Base-by-base conservation (phyloP, 139 green algal species). In the Chlorella sorokiniana region DNA sequence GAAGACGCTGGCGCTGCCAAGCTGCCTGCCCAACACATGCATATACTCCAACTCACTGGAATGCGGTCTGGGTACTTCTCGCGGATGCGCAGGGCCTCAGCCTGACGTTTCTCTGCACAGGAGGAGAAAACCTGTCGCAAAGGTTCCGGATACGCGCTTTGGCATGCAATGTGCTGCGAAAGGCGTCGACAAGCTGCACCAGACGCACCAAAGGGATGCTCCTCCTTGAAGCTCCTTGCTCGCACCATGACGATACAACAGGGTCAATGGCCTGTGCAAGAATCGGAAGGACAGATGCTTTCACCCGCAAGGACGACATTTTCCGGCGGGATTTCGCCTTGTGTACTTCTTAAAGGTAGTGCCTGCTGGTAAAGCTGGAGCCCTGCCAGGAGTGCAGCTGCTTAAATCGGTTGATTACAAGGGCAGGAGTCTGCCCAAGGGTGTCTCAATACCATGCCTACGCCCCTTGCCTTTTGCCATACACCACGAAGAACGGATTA, bases 71-170 rank as follows among this genome's bases (percentile, higher is more conserved):
- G 56, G 75, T 81, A 81, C 92, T 99, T 99, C 64, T 98, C 95
- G 23, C 96, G 90, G 65, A 99, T 99, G 38, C 96, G 91, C 0
- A 85, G 84, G 10, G 97, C 94, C 80, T 99, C 96, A 4, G 92
- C 93, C 81, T 97, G 90, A 7, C 97, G 86, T 84, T 98, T 99
- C 79, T 99, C 97, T 99, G 92, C 83, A 87, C 48, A 41, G 4
- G n/a, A n/a, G n/a, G n/a, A 23, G 48, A 33, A 29, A 74, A 42
- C 23, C 1, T 25, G 10, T 25, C 8, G 40, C 33, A 33, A 41
- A 11, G 48, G 11, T n/a, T 27, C 20, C 41, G 61, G 18, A 10
- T 14, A 22, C 38, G 62, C 31, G 7, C 45, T 35, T 33, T 61
- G 14, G 27, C 52, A 77, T 48, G 54, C 22, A 5, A 54, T 23